Evolutionary conservation across 1,284 basidiomycete species (phyloP).

Genomic region (Nidula niveotomentosa): DNA sequence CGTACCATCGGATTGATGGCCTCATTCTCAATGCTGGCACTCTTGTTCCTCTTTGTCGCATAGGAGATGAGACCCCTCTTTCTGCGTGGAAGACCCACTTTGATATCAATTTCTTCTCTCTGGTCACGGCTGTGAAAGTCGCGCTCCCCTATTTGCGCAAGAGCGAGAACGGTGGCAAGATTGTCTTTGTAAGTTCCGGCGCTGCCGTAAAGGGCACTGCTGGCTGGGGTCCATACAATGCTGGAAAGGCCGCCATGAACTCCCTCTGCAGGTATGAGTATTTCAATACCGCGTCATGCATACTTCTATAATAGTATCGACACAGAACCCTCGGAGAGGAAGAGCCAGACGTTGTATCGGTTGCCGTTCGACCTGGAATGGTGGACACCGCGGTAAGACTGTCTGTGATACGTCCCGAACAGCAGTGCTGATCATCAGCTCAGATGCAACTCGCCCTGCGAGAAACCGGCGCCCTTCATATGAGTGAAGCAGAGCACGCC

Average conservation of each 20-base stretch:
- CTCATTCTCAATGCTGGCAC: conserved; percentile 82
- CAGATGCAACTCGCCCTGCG: conserved; percentile 74
- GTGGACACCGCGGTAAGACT: conserved; percentile 71
- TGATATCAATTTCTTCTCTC: conserved; percentile 85
- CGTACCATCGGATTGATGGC: conserved; percentile 66
- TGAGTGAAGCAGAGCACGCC: conserved; percentile 52
- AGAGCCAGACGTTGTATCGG: conserved; percentile 69
- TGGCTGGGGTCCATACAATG: conserved; percentile 81
- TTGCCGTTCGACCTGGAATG: conserved; percentile 84
- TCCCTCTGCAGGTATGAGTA: conserved; percentile 65
- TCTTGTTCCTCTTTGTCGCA: conserved; percentile 44
- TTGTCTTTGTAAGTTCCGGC: conserved; percentile 83
- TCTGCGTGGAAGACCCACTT: conserved; percentile 62
- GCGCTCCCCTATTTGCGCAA: conserved; percentile 68
- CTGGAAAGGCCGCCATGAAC: conserved; percentile 85
- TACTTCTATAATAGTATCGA: conserved; percentile 30
- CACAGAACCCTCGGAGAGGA: conserved; percentile 79
- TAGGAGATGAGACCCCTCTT: conserved; percentile 37
- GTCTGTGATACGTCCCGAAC: background rate
- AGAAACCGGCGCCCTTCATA: conserved; percentile 39
- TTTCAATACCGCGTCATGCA: conserved; percentile 43
- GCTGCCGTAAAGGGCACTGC: conserved; percentile 67
- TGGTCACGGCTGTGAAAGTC: conserved; percentile 65
- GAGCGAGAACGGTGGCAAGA: conserved; percentile 58
- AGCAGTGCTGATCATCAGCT: conserved; percentile 1